Evolutionary conservation across 2,329 filamentous ascomycete species (phyloP).

Genomic region (Neofusicoccum laricinum): DNA sequence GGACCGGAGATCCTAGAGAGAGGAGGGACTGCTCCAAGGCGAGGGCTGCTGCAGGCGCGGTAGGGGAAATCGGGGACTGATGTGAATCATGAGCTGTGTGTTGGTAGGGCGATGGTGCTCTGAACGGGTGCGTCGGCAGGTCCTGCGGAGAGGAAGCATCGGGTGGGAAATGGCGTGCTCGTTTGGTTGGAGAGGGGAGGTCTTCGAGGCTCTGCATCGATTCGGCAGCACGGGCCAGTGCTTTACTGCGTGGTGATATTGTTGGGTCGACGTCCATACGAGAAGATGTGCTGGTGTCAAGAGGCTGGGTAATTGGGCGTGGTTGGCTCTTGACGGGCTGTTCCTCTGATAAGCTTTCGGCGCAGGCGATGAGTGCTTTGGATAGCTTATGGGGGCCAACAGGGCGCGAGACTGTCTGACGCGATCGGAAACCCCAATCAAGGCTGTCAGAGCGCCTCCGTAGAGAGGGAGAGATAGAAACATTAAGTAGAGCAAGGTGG

Average conservation of each 20-base stretch:
- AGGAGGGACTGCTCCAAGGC: background rate
- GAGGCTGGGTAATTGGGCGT: background rate
- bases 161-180: background rate
- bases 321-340: background rate
- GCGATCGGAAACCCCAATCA: constrained; percentile 22
- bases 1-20: constrained; percentile 13
- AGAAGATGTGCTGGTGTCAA: background rate
- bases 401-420: constrained; percentile 31
- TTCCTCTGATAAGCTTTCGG: background rate
- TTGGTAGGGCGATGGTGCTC: background rate
- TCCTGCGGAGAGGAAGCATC: constrained; percentile 1
- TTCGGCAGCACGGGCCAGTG: background rate
- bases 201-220: background rate
- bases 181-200: constrained; percentile 11
- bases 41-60: constrained; percentile 1
- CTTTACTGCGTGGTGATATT: constrained; percentile 1
- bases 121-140: background rate
- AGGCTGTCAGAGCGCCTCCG: background rate
- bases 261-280: constrained; percentile 13
- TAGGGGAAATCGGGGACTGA: constrained; percentile 5
- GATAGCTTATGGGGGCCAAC: constrained; percentile 37
- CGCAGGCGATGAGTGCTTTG: constrained; percentile 26
- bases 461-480: background rate
- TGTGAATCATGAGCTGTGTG: constrained; percentile 1
- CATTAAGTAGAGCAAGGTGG: constrained; percentile 1